A percentile compares a stretch with the other conserved stretches of the same genome.
phyloP scores from a whole-genome alignment of 768 basidiomycete species.

The Lentinus brumalis region DNA sequence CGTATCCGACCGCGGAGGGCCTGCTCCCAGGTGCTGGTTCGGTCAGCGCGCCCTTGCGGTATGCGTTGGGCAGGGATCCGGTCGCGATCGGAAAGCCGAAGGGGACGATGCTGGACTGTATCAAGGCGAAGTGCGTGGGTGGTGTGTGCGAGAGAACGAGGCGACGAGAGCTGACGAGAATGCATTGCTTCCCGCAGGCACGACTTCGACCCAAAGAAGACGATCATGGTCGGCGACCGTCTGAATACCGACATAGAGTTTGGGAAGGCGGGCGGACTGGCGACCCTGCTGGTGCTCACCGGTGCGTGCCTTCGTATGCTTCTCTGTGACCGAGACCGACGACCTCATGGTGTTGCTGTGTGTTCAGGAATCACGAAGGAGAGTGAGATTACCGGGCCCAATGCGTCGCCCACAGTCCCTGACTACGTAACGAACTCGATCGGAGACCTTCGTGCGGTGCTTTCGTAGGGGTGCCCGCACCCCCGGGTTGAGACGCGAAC shows the following conservation, averaged over 20 bases:
- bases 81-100: slow-evolving; percentile 90
- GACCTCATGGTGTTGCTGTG: slow-evolving; percentile 1
- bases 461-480: not conserved
- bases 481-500: not conserved
- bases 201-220: slow-evolving; percentile 79
- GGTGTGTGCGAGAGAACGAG: not conserved
- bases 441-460: slow-evolving; percentile 64
- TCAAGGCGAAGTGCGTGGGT: slow-evolving; percentile 65
- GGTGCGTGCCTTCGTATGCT: slow-evolving; percentile 46
- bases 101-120: slow-evolving; percentile 89
- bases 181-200: slow-evolving; percentile 50
- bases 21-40: slow-evolving; percentile 86
- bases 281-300: slow-evolving; percentile 91
- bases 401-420: slow-evolving; percentile 73
- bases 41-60: slow-evolving; percentile 80
- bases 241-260: slow-evolving; percentile 96
- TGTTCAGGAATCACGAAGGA: slow-evolving; percentile 73
- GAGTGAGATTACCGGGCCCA: slow-evolving; percentile 70
- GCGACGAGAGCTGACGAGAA: not conserved
- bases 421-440: slow-evolving; percentile 80
- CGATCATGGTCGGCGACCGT: slow-evolving; percentile 96
- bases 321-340: not conserved
- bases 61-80: slow-evolving; percentile 69
- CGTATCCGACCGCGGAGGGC: slow-evolving; percentile 75
- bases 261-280: slow-evolving; percentile 81